A percentile compares a stretch with the other conserved stretches of the same genome.
These are phyloP conservation scores for Backusella tarrabulga DNA, from an alignment of 192 early-diverging fungal genomes.

Conservation along the genomic window DNA sequence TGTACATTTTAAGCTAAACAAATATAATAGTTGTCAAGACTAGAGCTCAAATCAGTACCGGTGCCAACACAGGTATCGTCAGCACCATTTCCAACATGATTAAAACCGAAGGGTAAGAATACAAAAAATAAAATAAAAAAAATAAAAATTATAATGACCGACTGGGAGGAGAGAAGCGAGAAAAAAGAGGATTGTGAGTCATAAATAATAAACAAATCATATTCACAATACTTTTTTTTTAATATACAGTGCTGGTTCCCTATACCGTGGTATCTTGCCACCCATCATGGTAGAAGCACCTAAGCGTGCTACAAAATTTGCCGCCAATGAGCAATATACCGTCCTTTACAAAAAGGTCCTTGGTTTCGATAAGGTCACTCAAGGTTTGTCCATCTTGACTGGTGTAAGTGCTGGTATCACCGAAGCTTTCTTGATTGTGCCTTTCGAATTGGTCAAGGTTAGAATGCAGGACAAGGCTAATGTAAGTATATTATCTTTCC, in stretches of 20 bases:
- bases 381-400: slow-evolving; percentile 76
- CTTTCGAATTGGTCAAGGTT: slow-evolving; percentile 95
- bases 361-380: slow-evolving; percentile 71
- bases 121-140: background rate
- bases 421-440: slow-evolving; percentile 88
- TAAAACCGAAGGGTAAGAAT: slow-evolving; percentile 34
- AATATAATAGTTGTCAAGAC: slow-evolving; percentile 78
- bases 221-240: background rate
- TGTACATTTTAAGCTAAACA: background rate
- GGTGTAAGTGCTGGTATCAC: slow-evolving; percentile 91
- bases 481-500: slow-evolving; percentile 22
- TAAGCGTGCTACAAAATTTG: slow-evolving; percentile 97
- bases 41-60: slow-evolving; percentile 75
- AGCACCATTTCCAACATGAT: slow-evolving; percentile 27
- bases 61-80: slow-evolving; percentile 29
- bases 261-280: slow-evolving; percentile 93
- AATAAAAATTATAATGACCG: slow-evolving; percentile 1
- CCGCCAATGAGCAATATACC: slow-evolving; percentile 87
- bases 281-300: slow-evolving; percentile 97
- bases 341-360: slow-evolving; percentile 68
- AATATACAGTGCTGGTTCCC: slow-evolving; percentile 34
- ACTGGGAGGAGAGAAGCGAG: background rate
- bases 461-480: slow-evolving; percentile 77
- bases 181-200: background rate
- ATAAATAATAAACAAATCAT: background rate